A percentile compares a stretch with the other conserved stretches of the same genome.
These are phyloP conservation scores for Fusarium veterinarium DNA, from an alignment of 2,329 filamentous ascomycete species.

Conservation along the genomic window DNA sequence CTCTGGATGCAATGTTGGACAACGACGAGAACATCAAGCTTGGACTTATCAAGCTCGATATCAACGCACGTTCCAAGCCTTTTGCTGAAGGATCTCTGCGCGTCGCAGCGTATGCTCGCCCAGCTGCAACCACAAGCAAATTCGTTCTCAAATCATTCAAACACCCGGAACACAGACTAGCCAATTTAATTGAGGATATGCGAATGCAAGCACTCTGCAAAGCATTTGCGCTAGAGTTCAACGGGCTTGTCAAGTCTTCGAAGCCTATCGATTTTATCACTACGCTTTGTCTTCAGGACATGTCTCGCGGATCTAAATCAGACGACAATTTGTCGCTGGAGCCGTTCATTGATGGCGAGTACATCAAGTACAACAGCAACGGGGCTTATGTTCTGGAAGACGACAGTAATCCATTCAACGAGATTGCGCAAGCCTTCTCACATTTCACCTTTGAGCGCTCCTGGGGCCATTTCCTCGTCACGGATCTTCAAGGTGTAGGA, in stretches of 20 bases:
- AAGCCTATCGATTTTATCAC: conserved; percentile 48
- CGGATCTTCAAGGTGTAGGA: conserved; percentile 54
- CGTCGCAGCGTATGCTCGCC: conserved; percentile 46
- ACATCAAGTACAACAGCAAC: conserved; percentile 55
- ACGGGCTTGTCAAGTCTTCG: conserved; percentile 42
- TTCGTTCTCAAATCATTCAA: conserved; percentile 53
- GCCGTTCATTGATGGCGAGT: conserved; percentile 51
- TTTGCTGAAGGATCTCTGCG: conserved; percentile 49
- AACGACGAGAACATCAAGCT: conserved; percentile 51
- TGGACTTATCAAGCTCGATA: conserved; percentile 47
- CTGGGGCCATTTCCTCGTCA: conserved; percentile 49
- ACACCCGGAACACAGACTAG: conserved; percentile 31
- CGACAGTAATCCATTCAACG: conserved; percentile 41
- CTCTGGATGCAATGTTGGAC: conserved; percentile 52
- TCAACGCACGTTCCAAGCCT: conserved; percentile 45
- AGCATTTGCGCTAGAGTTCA: conserved; percentile 56
- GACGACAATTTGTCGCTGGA: conserved; percentile 49
- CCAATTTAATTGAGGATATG: conserved; percentile 53
- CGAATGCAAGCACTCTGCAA: conserved; percentile 54
- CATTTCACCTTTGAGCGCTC: conserved; percentile 58
- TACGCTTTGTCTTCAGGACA: conserved; percentile 47
- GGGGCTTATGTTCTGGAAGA: conserved; percentile 43
- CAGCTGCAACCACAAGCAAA: conserved; percentile 28
- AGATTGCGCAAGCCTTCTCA: conserved; percentile 54
- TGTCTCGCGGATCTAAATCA: background rate